Conservation (phyloP, 2,329 filamentous ascomycete genomes). For the Hysterium pulicare region DNA sequence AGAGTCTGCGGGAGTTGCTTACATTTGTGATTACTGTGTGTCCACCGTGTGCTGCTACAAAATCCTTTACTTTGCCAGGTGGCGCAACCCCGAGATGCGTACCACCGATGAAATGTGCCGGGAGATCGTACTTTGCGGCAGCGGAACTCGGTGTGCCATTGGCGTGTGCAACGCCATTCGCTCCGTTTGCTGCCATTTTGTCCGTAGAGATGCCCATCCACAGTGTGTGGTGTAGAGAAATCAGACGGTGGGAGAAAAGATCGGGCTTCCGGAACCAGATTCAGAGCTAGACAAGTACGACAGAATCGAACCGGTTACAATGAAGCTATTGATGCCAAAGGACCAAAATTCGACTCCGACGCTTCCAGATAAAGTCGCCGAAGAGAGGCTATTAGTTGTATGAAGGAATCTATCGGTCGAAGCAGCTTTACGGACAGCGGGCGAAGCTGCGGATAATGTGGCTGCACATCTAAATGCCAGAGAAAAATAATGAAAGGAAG, state of each 20-base stretch:
- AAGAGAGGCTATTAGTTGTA: slow-evolving; percentile 20
- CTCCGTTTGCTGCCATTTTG: slow-evolving; percentile 34
- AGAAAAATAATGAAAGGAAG: neutral
- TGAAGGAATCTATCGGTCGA: slow-evolving; percentile 10
- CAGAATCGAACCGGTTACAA: neutral
- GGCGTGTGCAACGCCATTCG: slow-evolving; percentile 39
- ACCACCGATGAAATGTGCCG: slow-evolving; percentile 94
- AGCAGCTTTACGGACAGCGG: slow-evolving; percentile 10
- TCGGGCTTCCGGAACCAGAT: neutral
- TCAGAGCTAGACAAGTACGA: neutral
- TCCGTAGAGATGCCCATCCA: slow-evolving; percentile 25
- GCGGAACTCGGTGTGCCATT: slow-evolving; percentile 62
- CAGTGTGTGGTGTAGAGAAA: slow-evolving; percentile 13
- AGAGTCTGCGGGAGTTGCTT: slow-evolving; percentile 39
- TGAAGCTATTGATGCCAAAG: neutral
- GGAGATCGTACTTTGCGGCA: slow-evolving; percentile 76
- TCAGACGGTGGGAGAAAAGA: slow-evolving; percentile 8
- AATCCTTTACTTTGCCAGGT: slow-evolving; percentile 90
- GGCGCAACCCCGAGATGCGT: slow-evolving; percentile 80
- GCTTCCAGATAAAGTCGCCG: slow-evolving; percentile 11
- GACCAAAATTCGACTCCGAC: neutral
- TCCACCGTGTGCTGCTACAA: slow-evolving; percentile 82
- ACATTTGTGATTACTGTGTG: slow-evolving; percentile 99
- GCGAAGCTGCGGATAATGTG: slow-evolving; percentile 12
- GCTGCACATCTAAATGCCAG: slow-evolving; percentile 8